phyloP scores from a whole-genome alignment of 306 rosid genomes.

The Purshia tridentata region DNA sequence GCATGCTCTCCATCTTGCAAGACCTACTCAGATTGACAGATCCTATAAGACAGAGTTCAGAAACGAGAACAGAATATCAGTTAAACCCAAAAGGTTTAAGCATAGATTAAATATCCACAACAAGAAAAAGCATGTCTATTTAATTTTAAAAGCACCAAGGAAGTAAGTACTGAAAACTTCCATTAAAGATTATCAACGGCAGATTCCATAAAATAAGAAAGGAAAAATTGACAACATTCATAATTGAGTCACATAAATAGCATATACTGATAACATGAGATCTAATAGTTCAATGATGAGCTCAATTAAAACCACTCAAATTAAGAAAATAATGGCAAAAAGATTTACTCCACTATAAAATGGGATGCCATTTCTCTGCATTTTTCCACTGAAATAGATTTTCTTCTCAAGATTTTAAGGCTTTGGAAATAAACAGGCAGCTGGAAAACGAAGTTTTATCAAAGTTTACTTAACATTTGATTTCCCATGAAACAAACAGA shows the following conservation, averaged over 20 bases:
- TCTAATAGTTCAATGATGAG: background rate
- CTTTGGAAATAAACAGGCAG: background rate
- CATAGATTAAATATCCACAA: background rate
- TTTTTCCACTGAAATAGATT: background rate
- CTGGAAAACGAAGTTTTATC: background rate
- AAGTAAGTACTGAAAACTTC: background rate
- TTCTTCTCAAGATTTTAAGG: background rate
- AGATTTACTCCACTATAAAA: background rate
- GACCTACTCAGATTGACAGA: slow-evolving; percentile 30
- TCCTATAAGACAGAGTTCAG: slow-evolving; percentile 11
- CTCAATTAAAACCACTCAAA: background rate
- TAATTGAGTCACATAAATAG: background rate
- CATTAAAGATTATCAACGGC: background rate
- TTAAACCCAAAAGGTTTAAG: background rate
- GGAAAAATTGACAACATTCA: background rate
- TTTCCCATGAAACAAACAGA: background rate
- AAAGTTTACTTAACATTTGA: background rate
- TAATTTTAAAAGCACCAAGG: background rate
- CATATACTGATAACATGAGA: background rate
- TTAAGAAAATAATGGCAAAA: background rate
- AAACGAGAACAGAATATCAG: background rate
- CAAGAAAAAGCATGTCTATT: background rate
- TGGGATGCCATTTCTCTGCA: background rate
- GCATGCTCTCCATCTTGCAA: slow-evolving; percentile 69
- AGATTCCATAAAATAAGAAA: background rate